Evolutionary conservation across 805 yeast genomes (phyloP), one percentile per base, ranked within the genome.

Genomic region (Tetrapisispora taiwanensis): DNA sequence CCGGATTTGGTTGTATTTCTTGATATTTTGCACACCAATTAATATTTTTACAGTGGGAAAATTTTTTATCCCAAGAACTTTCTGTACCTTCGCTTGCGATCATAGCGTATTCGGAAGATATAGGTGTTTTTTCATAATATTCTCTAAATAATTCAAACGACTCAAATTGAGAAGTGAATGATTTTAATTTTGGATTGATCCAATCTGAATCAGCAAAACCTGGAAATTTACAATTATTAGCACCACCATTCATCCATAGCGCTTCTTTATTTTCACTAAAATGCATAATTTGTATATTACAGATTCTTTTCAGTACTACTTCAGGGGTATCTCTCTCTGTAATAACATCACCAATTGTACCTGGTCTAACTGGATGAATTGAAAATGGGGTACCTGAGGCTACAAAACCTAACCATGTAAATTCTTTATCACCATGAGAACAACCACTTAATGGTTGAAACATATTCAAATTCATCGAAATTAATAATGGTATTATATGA

Each of bases 341-440:
- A 30, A 37, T 42, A 2, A 55, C 51, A 19, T 46, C 27, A 13
- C 57, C 57, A 15, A 49, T 36, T 10, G 51, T 50, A n/a, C 51
- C 53, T 8, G 54, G 46, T 22, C 46, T 40, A 1, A 44, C 42
- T 17, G 41, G 36, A 33, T 52, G 41, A 12, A 53, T 46, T 5
- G 50, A 34, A 35, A 42, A 53, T 8, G 75, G 78, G 52, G 79
- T 78, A 10, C 85, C 80, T 36, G 74, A 68, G 32, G 73, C 64
- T 36, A 74, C 69, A 54, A 79, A 72, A 0, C 81, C 84, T 26
- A 81, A 58, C 88, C 89, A 81, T 51, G 79, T 76, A 55, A 79
- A 69, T 56, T 81, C 89, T 52, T 81, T 81, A 50, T 81, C 89
- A 32, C 87, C 87, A 70, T 81, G 81, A 17, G 78, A 70, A 15